phyloP scores from a whole-genome alignment of 169 alveolate genomes.

The Plasmodium falciparum region DNA sequence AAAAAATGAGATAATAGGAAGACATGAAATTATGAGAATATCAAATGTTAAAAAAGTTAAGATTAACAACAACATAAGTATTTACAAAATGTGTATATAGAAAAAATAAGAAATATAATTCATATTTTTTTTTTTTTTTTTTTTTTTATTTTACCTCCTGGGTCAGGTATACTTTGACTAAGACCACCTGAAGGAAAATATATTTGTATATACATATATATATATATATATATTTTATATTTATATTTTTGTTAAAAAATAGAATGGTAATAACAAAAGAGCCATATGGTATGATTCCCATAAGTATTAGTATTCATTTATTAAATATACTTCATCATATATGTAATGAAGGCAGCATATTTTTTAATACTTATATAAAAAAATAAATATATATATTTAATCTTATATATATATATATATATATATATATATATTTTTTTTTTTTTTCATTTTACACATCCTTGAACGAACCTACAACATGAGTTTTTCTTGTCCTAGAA shows the following conservation, averaged over 20 bases:
- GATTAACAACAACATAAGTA: no score
- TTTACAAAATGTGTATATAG: neutral
- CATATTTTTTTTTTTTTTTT: neutral
- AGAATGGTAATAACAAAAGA: no score
- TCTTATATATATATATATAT: no score
- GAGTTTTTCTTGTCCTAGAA: conserved; percentile 23
- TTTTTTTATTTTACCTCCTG: conserved; percentile 25
- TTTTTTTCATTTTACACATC: no score
- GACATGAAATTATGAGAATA: neutral
- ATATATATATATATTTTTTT: no score
- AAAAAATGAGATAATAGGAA: neutral
- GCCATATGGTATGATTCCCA: no score
- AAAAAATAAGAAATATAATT: neutral
- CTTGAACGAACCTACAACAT: conserved; percentile 43
- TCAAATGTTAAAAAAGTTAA: neutral
- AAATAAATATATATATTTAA: no score
- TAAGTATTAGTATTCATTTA: no score
- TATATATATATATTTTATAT: neutral
- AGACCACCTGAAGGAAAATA: conserved; percentile 39
- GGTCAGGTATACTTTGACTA: conserved; percentile 39
- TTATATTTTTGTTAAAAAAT: neutral
- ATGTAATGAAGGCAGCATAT: no score
- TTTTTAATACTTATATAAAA: no score
- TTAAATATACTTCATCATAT: neutral
- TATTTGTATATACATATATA: neutral